phyloP scores from a whole-genome alignment of 2,329 filamentous ascomycete species.

The Diaporthe longicolla region DNA sequence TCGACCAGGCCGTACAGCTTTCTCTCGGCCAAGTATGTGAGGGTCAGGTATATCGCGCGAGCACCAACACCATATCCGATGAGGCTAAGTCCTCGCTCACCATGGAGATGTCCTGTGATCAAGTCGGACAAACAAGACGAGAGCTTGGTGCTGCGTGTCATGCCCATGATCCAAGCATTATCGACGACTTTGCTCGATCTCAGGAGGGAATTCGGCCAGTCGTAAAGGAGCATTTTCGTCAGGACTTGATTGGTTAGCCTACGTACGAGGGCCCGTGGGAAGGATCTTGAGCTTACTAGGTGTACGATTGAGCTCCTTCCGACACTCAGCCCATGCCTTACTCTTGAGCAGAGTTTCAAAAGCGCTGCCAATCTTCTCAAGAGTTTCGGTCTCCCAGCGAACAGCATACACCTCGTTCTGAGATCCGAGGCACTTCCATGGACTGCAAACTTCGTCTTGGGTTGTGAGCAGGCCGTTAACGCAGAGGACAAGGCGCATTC shows the following conservation, averaged over 20 bases:
- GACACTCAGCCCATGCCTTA: slow-evolving; percentile 83
- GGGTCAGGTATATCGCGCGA: slow-evolving; percentile 85
- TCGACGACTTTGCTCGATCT: slow-evolving; percentile 83
- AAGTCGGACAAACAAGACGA: slow-evolving; percentile 82
- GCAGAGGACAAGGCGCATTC: slow-evolving; percentile 85
- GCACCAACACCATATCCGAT: slow-evolving; percentile 88
- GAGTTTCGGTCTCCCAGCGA: slow-evolving; percentile 83
- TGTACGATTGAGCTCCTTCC: slow-evolving; percentile 61
- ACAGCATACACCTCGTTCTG: slow-evolving; percentile 86
- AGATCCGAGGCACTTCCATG: slow-evolving; percentile 83
- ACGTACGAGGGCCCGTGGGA: not conserved
- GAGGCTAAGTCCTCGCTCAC: slow-evolving; percentile 84
- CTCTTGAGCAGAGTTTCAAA: slow-evolving; percentile 84
- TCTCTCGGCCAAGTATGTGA: slow-evolving; percentile 84
- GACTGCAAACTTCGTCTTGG: slow-evolving; percentile 78
- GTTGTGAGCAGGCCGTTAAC: slow-evolving; percentile 86
- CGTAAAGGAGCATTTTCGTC: slow-evolving; percentile 66
- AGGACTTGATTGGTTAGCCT: slow-evolving; percentile 32
- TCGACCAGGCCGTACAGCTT: slow-evolving; percentile 90
- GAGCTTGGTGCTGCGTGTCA: slow-evolving; percentile 81
- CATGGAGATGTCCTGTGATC: slow-evolving; percentile 84
- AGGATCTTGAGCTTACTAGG: slow-evolving; percentile 59
- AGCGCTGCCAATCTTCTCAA: slow-evolving; percentile 83
- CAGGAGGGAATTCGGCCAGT: slow-evolving; percentile 74
- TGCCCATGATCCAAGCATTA: slow-evolving; percentile 84